These are phyloP conservation scores for Microcyclospora pomicola DNA, from an alignment of 2,329 filamentous ascomycete genomes.

Conservation along the genomic window DNA sequence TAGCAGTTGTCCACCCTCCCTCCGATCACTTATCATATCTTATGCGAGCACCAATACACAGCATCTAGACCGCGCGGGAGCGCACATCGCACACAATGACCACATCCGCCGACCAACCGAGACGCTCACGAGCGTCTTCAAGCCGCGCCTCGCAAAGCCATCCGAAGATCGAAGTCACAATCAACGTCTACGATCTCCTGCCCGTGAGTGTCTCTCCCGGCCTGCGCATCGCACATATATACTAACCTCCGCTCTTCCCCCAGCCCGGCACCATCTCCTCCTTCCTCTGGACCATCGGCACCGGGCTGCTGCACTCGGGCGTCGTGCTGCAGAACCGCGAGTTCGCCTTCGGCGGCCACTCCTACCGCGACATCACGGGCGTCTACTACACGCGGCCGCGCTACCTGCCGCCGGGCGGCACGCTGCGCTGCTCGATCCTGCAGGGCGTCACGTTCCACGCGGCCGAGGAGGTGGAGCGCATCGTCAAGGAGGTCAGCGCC, in stretches of 20 bases:
- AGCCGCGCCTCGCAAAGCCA: slow-evolving; percentile 1
- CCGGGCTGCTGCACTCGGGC: slow-evolving; percentile 67
- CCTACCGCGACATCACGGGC: slow-evolving; percentile 54
- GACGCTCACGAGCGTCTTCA: slow-evolving; percentile 4
- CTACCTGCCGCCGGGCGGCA: slow-evolving; percentile 61
- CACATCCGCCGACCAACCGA: slow-evolving; percentile 1
- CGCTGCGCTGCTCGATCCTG: slow-evolving; percentile 59
- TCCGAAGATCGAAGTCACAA: slow-evolving; percentile 21
- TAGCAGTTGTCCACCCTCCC: too few relatives aligned
- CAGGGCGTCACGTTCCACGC: slow-evolving; percentile 65
- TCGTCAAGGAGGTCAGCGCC: slow-evolving; percentile 54
- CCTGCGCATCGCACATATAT: background rate
- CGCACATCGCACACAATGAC: background rate
- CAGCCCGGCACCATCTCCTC: slow-evolving; percentile 63
- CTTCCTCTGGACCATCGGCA: slow-evolving; percentile 62
- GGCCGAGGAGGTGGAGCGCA: slow-evolving; percentile 53
- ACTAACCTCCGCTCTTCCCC: slow-evolving; percentile 6
- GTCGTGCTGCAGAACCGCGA: slow-evolving; percentile 68
- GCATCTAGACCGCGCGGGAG: too few relatives aligned
- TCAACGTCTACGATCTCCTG: slow-evolving; percentile 26
- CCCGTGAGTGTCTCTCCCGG: slow-evolving; percentile 13
- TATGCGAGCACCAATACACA: too few relatives aligned
- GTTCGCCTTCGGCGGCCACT: slow-evolving; percentile 77
- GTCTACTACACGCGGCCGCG: slow-evolving; percentile 67
- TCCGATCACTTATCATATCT: too few relatives aligned